These are phyloP conservation scores for Paramecium caudatum DNA, from an alignment of 73 alveolate genomes.

Conservation along the genomic window DNA sequence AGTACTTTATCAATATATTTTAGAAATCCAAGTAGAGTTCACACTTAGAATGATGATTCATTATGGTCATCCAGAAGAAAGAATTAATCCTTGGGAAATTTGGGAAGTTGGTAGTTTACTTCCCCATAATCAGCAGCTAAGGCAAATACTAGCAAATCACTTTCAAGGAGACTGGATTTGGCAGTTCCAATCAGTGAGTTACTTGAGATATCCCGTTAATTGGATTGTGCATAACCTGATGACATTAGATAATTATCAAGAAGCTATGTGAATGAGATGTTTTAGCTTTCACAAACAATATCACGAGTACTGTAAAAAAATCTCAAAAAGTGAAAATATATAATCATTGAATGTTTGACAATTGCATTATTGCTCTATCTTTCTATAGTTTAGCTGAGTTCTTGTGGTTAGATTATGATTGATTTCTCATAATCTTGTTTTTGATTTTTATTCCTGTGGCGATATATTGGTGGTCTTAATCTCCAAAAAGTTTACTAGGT, in stretches of 20 bases:
- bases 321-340: not conserved
- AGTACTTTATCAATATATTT: not conserved
- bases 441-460: constrained; percentile 41
- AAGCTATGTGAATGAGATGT: not conserved
- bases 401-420: not conserved
- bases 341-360: constrained; percentile 10
- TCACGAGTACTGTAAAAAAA: constrained; percentile 3
- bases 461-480: not conserved
- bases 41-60: not conserved
- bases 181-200: not conserved
- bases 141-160: not conserved
- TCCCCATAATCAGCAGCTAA: not conserved
- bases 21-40: constrained; percentile 5
- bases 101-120: constrained; percentile 46
- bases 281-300: constrained; percentile 10
- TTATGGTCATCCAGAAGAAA: not conserved
- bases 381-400: constrained; percentile 37
- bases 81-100: constrained; percentile 9
- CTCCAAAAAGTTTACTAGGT: not conserved
- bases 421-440: constrained; percentile 50
- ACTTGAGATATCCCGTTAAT: constrained; percentile 12
- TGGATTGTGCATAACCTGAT: not conserved
- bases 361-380: constrained; percentile 31
- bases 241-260: constrained; percentile 45
- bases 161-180: not conserved